Evolutionary conservation across 306 rosid genomes (phyloP).

Genomic region (Elaeagnus macrophylla): DNA sequence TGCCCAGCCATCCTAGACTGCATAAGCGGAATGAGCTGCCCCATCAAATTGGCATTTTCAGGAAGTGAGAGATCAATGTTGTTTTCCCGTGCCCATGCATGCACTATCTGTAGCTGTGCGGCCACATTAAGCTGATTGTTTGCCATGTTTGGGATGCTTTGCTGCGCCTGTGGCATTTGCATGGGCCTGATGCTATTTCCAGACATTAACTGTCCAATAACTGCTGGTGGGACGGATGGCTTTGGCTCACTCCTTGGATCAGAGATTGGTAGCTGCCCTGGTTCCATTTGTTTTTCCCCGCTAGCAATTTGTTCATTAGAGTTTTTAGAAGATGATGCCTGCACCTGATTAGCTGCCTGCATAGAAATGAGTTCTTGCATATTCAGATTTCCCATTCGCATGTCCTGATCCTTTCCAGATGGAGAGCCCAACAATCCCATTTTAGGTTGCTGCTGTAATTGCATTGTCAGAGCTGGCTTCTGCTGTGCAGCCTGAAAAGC

Average conservation of each 20-base stretch:
- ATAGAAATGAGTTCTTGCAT: constrained; percentile 69
- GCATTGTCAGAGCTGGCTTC: constrained; percentile 65
- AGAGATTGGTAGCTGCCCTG: constrained; percentile 48
- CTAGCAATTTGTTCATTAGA: constrained; percentile 51
- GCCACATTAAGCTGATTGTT: constrained; percentile 61
- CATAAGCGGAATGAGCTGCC: constrained; percentile 63
- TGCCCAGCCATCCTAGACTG: constrained; percentile 69
- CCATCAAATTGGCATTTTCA: constrained; percentile 56
- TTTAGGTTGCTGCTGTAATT: constrained; percentile 71
- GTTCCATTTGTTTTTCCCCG: constrained; percentile 73
- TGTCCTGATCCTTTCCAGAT: constrained; percentile 68
- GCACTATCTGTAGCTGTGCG: constrained; percentile 67
- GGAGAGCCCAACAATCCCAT: constrained; percentile 63
- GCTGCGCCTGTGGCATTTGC: constrained; percentile 55
- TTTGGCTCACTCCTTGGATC: constrained; percentile 64
- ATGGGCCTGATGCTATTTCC: constrained; percentile 55
- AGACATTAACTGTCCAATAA: constrained; percentile 46
- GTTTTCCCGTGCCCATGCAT: constrained; percentile 72
- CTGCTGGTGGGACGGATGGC: constrained; percentile 42
- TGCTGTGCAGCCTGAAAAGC: constrained; percentile 74
- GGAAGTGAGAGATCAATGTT: constrained; percentile 79
- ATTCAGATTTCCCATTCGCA: constrained; percentile 63
- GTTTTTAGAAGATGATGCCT: constrained; percentile 55
- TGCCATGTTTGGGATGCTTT: constrained; percentile 41
- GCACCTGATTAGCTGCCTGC: constrained; percentile 57